Percentiles rank a stretch among this genome's conserved stretches.
These are phyloP conservation scores for Oryza longistaminata DNA, from an alignment of 176 grass and related monocot genomes.

Conservation along the genomic window DNA sequence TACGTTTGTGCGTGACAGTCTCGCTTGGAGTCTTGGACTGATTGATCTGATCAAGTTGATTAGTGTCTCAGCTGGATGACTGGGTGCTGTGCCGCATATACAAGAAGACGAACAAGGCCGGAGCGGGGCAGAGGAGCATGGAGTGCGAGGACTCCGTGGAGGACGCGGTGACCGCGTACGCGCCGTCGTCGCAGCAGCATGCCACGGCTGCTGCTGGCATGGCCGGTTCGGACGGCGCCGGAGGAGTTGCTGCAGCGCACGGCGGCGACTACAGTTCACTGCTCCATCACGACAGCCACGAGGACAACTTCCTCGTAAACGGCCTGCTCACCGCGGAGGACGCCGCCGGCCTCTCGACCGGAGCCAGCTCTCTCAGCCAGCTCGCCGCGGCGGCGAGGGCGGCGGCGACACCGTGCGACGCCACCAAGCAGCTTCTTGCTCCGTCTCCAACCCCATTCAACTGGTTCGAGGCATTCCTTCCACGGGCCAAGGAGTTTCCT, in stretches of 20 bases:
- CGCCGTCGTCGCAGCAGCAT: not conserved
- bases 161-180: slow-evolving; percentile 40
- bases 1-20: not conserved
- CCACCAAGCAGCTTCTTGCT: slow-evolving; percentile 43
- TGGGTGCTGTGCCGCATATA: slow-evolving; percentile 98
- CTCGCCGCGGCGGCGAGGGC: slow-evolving; percentile 34
- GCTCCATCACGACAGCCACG: slow-evolving; percentile 55
- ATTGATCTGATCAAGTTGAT: slow-evolving; percentile 24
- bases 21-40: not conserved
- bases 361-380: slow-evolving; percentile 32
- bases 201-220: not conserved
- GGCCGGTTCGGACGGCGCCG: not conserved
- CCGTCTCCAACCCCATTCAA: slow-evolving; percentile 38
- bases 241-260: not conserved
- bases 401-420: not conserved
- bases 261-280: slow-evolving; percentile 41
- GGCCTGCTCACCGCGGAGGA: slow-evolving; percentile 55
- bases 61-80: slow-evolving; percentile 79
- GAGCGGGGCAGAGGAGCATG: slow-evolving; percentile 15
- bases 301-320: slow-evolving; percentile 67
- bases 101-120: slow-evolving; percentile 80
- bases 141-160: slow-evolving; percentile 62
- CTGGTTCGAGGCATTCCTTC: slow-evolving; percentile 56
- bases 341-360: slow-evolving; percentile 35
- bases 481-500: slow-evolving; percentile 44